Evolutionary conservation across 306 rosid species (phyloP).

Genomic region (Trifolium pratense): DNA sequence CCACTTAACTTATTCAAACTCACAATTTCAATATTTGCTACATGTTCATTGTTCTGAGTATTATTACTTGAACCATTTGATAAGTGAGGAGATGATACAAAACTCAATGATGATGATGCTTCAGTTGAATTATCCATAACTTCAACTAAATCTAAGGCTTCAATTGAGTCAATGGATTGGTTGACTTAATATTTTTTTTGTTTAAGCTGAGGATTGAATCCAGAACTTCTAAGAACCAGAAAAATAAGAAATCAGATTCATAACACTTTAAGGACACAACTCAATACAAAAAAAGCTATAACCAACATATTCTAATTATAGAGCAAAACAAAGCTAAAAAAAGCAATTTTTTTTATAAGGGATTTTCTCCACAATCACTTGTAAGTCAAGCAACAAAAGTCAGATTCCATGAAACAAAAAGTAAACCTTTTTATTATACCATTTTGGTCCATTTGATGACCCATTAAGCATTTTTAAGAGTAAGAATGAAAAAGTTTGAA

Average conservation of each 20-base stretch:
- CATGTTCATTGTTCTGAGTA: slow-evolving; percentile 55
- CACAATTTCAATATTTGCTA: slow-evolving; percentile 56
- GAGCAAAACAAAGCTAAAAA: slow-evolving; percentile 31
- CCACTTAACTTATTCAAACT: slow-evolving; percentile 75
- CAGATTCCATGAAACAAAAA: slow-evolving; percentile 35
- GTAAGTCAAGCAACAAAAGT: slow-evolving; percentile 41
- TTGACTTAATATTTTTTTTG: slow-evolving; percentile 33
- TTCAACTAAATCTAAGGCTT: slow-evolving; percentile 18
- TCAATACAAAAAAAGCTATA: slow-evolving; percentile 18
- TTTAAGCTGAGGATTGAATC: no score
- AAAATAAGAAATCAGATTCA: slow-evolving; percentile 21
- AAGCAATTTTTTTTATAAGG: slow-evolving; percentile 26
- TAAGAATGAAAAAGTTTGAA: slow-evolving; percentile 11
- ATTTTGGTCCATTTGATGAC: slow-evolving; percentile 29
- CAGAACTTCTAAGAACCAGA: no score
- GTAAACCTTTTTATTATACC: neutral
- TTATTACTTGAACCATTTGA: slow-evolving; percentile 69
- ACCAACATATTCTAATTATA: slow-evolving; percentile 16
- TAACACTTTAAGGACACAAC: slow-evolving; percentile 10
- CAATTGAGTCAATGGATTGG: slow-evolving; percentile 34
- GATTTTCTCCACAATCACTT: slow-evolving; percentile 41
- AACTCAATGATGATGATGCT: slow-evolving; percentile 76
- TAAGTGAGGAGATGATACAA: slow-evolving; percentile 72
- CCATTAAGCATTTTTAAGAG: slow-evolving; percentile 32
- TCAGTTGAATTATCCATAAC: slow-evolving; percentile 72